Evolutionary conservation across 768 basidiomycete genomes (phyloP).

Genomic region (Macrocybe gigantea): DNA sequence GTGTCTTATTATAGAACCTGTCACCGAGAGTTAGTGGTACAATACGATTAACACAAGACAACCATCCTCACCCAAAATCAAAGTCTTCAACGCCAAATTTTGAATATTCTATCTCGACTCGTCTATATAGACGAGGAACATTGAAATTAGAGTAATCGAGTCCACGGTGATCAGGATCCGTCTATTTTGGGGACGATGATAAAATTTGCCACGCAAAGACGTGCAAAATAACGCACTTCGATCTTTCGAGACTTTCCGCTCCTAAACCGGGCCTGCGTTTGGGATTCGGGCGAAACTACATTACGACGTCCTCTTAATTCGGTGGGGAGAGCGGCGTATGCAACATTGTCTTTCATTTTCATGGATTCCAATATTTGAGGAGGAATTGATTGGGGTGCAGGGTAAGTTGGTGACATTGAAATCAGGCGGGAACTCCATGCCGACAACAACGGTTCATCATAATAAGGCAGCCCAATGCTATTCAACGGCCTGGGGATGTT

Average conservation of each 20-base stretch:
- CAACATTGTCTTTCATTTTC: conserved; percentile 84
- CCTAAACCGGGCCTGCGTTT: conserved; percentile 68
- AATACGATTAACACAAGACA: not conserved
- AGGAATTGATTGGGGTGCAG: conserved; percentile 76
- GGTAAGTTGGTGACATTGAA: conserved; percentile 40
- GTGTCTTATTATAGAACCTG: conserved; percentile 92
- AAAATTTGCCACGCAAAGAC: not conserved
- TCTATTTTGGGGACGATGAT: conserved; percentile 21
- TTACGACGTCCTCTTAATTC: conserved; percentile 84
- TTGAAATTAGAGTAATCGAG: conserved; percentile 50
- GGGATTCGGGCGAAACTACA: conserved; percentile 50
- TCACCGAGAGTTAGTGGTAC: conserved; percentile 1
- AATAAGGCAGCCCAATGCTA: conserved; percentile 83
- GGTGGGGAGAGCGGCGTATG: conserved; percentile 83
- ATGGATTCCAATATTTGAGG: conserved; percentile 69
- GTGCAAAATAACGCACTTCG: conserved; percentile 30
- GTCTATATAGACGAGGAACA: conserved; percentile 78
- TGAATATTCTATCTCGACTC: conserved; percentile 96
- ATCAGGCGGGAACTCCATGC: conserved; percentile 47
- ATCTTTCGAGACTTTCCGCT: conserved; percentile 61
- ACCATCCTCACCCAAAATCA: conserved; percentile 77
- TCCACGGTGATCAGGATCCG: conserved; percentile 46
- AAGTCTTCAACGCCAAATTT: conserved; percentile 99
- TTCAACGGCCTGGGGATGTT: conserved; percentile 67
- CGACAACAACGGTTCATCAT: conserved; percentile 70